Conservation (phyloP, 331 rosid species). For the Phaseolus coccineus region DNA sequence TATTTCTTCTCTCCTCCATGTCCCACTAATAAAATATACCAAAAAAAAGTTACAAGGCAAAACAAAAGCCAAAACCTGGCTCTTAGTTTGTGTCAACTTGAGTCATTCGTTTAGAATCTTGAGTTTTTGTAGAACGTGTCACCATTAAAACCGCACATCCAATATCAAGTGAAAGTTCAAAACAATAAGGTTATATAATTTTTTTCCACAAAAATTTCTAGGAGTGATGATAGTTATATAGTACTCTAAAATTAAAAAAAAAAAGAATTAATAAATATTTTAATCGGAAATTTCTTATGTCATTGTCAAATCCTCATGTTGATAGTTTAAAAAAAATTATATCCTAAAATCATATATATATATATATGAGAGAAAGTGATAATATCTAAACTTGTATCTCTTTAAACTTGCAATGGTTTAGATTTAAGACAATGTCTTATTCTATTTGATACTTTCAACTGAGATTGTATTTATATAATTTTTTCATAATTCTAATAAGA, state of each 20-base stretch:
- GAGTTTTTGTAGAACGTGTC: not conserved
- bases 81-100: not conserved
- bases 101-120: not conserved
- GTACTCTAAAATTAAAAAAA: not conserved
- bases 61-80: not conserved
- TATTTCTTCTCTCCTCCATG: too few species aligned
- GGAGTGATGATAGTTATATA: not conserved
- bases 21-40: too few species aligned
- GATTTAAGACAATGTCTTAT: not conserved
- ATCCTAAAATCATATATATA: too few species aligned
- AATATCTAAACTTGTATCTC: not conserved
- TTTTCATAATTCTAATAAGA: not conserved
- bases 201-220: not conserved
- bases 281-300: not conserved
- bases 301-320: not conserved
- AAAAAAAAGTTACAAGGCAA: not conserved
- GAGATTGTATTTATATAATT: not conserved
- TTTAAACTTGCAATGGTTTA: not conserved
- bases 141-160: not conserved
- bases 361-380: too few species aligned
- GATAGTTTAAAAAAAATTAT: too few species aligned
- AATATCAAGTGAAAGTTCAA: conserved; percentile 5
- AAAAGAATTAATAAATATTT: not conserved
- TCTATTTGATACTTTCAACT: not conserved
- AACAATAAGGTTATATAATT: not conserved